A percentile compares a stretch with the other conserved stretches of the same genome.
phyloP scores from a whole-genome alignment of 805 yeast genomes.

The Saccharomycopsis sp. region DNA sequence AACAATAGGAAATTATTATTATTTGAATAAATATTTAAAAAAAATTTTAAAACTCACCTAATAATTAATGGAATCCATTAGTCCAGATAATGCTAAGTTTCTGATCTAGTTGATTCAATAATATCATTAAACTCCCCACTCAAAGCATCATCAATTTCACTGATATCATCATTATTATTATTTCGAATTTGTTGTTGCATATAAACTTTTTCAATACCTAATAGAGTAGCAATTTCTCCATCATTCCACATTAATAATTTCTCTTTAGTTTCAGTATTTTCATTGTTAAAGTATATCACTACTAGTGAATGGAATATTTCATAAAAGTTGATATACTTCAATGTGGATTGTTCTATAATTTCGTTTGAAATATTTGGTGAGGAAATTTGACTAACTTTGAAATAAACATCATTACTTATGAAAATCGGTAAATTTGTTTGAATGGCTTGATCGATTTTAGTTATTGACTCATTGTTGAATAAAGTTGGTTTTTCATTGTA shows the following conservation, averaged over 20 bases:
- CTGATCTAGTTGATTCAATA: too few relatives aligned
- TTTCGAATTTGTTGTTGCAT: not conserved
- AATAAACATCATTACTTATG: not conserved
- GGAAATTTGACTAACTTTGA: constrained; percentile 31
- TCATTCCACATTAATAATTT: constrained; percentile 41
- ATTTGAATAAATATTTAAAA: too few relatives aligned
- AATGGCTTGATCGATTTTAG: constrained; percentile 33
- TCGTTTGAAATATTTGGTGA: constrained; percentile 55
- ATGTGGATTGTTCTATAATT: constrained; percentile 39
- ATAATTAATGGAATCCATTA: too few relatives aligned
- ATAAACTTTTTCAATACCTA: constrained; percentile 46
- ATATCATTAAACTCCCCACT: too few relatives aligned
- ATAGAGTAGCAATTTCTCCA: constrained; percentile 50
- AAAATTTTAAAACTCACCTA: too few relatives aligned
- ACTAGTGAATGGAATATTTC: constrained; percentile 28
- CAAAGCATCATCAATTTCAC: not conserved
- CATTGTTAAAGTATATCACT: constrained; percentile 22
- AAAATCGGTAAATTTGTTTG: constrained; percentile 39
- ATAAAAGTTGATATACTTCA: constrained; percentile 35
- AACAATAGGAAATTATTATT: too few relatives aligned
- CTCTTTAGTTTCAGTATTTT: constrained; percentile 20
- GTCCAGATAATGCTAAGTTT: too few relatives aligned
- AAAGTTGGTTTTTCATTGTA: constrained; percentile 32
- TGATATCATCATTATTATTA: not conserved
- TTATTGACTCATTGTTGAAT: not conserved